Evolutionary conservation across 352 stramenopile species (phyloP).

Genomic region (Achlya hypogyna): DNA sequence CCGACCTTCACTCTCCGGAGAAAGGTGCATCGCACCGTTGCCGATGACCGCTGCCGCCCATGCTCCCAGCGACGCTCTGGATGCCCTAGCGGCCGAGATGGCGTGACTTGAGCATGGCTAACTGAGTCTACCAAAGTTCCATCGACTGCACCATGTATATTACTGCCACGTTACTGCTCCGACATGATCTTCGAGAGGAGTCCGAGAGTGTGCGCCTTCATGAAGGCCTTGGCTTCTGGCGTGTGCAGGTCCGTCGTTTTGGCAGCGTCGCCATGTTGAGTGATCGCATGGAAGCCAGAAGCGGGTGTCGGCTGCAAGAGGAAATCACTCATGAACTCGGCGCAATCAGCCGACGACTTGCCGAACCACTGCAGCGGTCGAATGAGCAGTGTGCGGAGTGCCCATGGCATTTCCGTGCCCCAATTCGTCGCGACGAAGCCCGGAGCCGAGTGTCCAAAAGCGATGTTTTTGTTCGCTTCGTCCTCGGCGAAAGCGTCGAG

Average conservation of each 20-base stretch:
- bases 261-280: background rate
- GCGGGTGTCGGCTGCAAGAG: background rate
- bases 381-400: slow-evolving; percentile 25
- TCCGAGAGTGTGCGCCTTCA: slow-evolving; percentile 1
- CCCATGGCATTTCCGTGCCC: slow-evolving; percentile 39
- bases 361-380: slow-evolving; percentile 23
- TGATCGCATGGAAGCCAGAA: background rate
- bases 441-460: slow-evolving; percentile 35
- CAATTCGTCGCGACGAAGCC: slow-evolving; percentile 45
- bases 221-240: background rate
- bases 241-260: slow-evolving; percentile 4
- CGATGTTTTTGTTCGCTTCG: slow-evolving; percentile 21
- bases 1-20: no score
- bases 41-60: no score
- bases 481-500: slow-evolving; percentile 28
- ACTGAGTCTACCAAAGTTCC: no score
- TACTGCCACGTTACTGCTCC: no score
- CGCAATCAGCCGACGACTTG: slow-evolving; percentile 11
- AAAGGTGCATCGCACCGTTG: no score
- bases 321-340: slow-evolving; percentile 14
- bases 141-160: no score
- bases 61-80: no score
- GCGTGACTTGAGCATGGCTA: no score
- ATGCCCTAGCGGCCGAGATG: no score
- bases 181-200: no score